Percentiles rank a stretch among this genome's conserved stretches.
These are phyloP conservation scores for Bipolaris zeicola DNA, from an alignment of 2,329 filamentous ascomycete genomes.

Conservation along the genomic window DNA sequence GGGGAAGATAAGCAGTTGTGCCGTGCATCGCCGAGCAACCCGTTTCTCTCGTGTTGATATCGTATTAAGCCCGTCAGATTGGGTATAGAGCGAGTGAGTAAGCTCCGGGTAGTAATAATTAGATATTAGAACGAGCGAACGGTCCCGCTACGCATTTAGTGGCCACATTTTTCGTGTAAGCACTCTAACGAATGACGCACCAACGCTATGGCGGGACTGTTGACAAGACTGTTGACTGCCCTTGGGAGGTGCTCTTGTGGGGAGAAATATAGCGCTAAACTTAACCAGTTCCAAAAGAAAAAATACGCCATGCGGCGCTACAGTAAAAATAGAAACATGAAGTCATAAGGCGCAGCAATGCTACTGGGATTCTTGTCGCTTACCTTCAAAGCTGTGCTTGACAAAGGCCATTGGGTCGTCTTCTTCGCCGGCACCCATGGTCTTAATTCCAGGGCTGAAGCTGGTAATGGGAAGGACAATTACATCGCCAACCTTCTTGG, in stretches of 20 bases:
- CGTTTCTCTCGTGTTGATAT: background rate
- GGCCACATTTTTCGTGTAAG: background rate
- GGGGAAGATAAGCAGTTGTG: too few species aligned
- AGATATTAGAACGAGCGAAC: conserved; percentile 7
- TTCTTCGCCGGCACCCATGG: conserved; percentile 87
- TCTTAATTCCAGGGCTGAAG: conserved; percentile 91
- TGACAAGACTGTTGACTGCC: too few species aligned
- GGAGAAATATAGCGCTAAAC: too few species aligned
- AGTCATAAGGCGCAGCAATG: background rate
- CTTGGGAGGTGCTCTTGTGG: too few species aligned
- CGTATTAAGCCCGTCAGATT: background rate
- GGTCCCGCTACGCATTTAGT: conserved; percentile 6
- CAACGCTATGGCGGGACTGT: too few species aligned
- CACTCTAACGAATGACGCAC: background rate
- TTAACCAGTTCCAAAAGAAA: background rate
- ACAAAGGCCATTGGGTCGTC: conserved; percentile 98
- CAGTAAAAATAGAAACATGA: background rate
- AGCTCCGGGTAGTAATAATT: background rate
- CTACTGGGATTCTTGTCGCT: conserved; percentile 42
- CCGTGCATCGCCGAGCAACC: too few species aligned
- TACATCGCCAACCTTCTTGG: conserved; percentile 91
- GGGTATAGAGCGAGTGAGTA: background rate
- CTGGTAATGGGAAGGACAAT: conserved; percentile 94
- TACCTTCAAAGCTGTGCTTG: conserved; percentile 95
- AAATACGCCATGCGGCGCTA: background rate